phyloP scores from a whole-genome alignment of 108 stramenopile genomes.

The Skeletonema menzelii region DNA sequence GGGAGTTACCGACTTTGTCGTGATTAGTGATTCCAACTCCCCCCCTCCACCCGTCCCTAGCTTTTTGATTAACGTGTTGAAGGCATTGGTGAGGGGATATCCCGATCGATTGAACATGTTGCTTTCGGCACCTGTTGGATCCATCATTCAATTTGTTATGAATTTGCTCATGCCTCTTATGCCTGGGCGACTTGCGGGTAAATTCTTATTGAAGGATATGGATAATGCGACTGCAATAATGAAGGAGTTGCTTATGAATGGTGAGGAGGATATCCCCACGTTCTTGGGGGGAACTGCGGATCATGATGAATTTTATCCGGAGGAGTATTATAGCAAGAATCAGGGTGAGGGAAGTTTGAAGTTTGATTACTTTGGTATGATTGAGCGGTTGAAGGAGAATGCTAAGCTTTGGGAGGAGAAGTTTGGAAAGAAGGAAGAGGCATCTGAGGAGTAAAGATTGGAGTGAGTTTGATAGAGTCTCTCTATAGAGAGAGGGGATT shows the following conservation, averaged over 20 bases:
- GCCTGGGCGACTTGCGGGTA: constrained; percentile 81
- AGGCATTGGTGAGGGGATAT: constrained; percentile 84
- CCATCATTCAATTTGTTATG: constrained; percentile 88
- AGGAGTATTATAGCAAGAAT: constrained; percentile 66
- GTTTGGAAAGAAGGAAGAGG: neutral
- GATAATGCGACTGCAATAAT: constrained; percentile 59
- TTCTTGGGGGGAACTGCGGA: constrained; percentile 80
- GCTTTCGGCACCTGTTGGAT: constrained; percentile 76
- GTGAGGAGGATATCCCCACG: constrained; percentile 85
- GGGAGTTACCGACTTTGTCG: constrained; percentile 85
- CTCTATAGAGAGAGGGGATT: neutral
- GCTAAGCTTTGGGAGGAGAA: constrained; percentile 50
- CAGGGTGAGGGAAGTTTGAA: constrained; percentile 81
- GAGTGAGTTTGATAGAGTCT: neutral
- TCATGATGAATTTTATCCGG: constrained; percentile 84
- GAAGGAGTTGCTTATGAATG: constrained; percentile 65
- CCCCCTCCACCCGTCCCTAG: constrained; percentile 91
- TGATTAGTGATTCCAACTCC: constrained; percentile 73
- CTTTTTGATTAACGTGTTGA: constrained; percentile 85
- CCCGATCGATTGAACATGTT: constrained; percentile 83
- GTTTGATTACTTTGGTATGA: constrained; percentile 90
- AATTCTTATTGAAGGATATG: constrained; percentile 67
- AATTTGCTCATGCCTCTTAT: constrained; percentile 85
- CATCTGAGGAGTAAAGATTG: neutral
- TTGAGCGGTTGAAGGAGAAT: constrained; percentile 66